A percentile compares a stretch with the other conserved stretches of the same genome.
These are phyloP conservation scores for Penicillium sp. DNA, from an alignment of 2,329 filamentous ascomycete species.

Conservation along the genomic window DNA sequence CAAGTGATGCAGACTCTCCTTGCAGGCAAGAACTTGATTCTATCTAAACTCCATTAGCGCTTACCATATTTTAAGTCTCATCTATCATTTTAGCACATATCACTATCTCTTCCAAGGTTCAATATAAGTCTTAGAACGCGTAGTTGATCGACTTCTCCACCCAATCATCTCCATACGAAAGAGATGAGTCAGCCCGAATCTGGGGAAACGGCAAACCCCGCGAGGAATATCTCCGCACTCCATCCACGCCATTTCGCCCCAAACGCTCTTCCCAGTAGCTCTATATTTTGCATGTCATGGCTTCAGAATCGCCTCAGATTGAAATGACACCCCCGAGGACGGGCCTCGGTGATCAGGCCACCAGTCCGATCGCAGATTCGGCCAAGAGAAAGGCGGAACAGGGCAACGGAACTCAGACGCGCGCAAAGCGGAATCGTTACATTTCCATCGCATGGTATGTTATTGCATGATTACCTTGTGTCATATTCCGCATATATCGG, in stretches of 20 bases:
- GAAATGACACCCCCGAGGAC: conserved; percentile 27
- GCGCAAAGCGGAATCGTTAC: conserved; percentile 66
- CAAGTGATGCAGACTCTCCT: conserved; percentile 10
- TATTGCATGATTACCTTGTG: conserved; percentile 15
- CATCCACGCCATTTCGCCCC: conserved; percentile 15
- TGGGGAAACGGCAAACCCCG: conserved; percentile 35
- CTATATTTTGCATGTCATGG: conserved; percentile 23
- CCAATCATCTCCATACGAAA: conserved; percentile 10
- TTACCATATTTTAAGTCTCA: background rate
- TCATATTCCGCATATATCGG: conserved; percentile 1
- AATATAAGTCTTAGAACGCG: background rate
- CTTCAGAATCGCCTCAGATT: conserved; percentile 35
- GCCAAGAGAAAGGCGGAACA: conserved; percentile 46
- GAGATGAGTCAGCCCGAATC: conserved; percentile 27
- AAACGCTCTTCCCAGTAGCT: conserved; percentile 4
- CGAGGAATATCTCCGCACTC: conserved; percentile 41
- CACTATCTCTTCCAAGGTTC: background rate
- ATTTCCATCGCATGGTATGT: conserved; percentile 66
- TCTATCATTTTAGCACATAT: background rate
- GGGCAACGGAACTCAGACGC: conserved; percentile 49
- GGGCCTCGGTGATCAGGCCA: conserved; percentile 23
- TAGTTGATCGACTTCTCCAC: background rate
- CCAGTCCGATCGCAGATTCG: conserved; percentile 26
- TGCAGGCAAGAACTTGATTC: conserved; percentile 11
- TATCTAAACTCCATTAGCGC: background rate